Percentiles rank a stretch among this genome's conserved stretches.
phyloP scores from a whole-genome alignment of 768 basidiomycete genomes.

The Gymnopilus dilepis region DNA sequence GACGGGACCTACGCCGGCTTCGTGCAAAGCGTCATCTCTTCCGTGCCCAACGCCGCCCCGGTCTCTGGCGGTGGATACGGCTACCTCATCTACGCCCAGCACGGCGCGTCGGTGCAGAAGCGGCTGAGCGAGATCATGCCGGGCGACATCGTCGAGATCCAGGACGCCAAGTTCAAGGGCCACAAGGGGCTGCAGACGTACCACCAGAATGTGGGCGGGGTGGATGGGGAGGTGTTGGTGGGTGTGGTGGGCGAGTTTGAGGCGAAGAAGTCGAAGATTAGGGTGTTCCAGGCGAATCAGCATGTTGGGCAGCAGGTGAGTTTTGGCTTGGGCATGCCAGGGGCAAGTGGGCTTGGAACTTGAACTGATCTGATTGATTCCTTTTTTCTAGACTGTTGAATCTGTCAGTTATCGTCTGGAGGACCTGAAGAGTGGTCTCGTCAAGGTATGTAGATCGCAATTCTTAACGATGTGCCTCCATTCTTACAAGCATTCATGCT shows the following conservation, averaged over 20 bases:
- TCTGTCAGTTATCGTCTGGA: constrained; percentile 86
- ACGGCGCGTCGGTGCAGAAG: constrained; percentile 66
- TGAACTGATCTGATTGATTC: constrained; percentile 1
- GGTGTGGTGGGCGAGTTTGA: constrained; percentile 87
- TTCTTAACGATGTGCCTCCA: neutral
- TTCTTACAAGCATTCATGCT: neutral
- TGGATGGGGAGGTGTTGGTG: constrained; percentile 56
- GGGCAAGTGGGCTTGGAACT: too few species aligned
- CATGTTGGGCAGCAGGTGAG: constrained; percentile 82
- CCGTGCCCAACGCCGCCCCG: constrained; percentile 66
- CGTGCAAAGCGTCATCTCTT: constrained; percentile 64
- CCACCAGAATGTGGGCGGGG: constrained; percentile 56
- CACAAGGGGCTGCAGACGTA: constrained; percentile 86
- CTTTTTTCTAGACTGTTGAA: constrained; percentile 57
- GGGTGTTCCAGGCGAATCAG: constrained; percentile 86
- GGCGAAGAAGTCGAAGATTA: constrained; percentile 84
- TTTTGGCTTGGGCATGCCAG: constrained; percentile 31
- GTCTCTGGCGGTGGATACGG: constrained; percentile 64
- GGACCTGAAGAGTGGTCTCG: constrained; percentile 83
- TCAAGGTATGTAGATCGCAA: constrained; percentile 60
- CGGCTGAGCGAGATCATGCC: constrained; percentile 83
- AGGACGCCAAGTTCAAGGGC: constrained; percentile 73
- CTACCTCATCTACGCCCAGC: constrained; percentile 78
- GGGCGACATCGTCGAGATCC: constrained; percentile 80
- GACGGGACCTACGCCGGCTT: constrained; percentile 88